A percentile compares a stretch with the other conserved stretches of the same genome.
These are phyloP conservation scores for Heritiera fomes DNA, from an alignment of 345 rosid genomes.

Conservation along the genomic window DNA sequence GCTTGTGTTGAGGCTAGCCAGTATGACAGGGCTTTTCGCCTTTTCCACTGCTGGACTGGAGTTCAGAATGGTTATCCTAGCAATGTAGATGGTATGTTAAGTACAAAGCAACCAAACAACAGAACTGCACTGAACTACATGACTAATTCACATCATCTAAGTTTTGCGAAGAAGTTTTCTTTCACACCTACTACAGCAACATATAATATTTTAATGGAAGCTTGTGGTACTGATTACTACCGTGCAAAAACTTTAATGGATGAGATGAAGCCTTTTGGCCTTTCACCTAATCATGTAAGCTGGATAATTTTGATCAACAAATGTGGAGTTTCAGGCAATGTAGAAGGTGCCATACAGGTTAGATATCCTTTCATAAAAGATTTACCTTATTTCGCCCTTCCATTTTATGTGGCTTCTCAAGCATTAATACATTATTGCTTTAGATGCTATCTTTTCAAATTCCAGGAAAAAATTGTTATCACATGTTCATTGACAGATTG, in stretches of 20 bases:
- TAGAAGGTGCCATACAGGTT: slow-evolving; percentile 78
- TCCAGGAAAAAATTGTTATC: not conserved
- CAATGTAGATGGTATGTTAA: slow-evolving; percentile 23
- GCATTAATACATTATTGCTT: slow-evolving; percentile 3
- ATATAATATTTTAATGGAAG: slow-evolving; percentile 79
- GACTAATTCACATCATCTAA: slow-evolving; percentile 39
- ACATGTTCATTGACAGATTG: not conserved
- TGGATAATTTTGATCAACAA: slow-evolving; percentile 87
- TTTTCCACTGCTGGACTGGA: slow-evolving; percentile 68
- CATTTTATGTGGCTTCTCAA: slow-evolving; percentile 9
- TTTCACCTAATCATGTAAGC: slow-evolving; percentile 72
- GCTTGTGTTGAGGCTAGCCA: slow-evolving; percentile 90
- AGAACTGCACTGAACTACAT: slow-evolving; percentile 27
- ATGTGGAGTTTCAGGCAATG: slow-evolving; percentile 73
- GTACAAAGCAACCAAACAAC: slow-evolving; percentile 19
- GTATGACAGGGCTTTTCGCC: slow-evolving; percentile 92
- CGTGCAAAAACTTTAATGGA: slow-evolving; percentile 73
- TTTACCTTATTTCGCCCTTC: not conserved
- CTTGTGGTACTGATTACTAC: slow-evolving; percentile 71
- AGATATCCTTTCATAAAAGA: slow-evolving; percentile 22
- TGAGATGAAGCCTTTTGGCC: slow-evolving; percentile 77
- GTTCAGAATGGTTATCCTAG: slow-evolving; percentile 31
- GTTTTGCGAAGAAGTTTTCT: slow-evolving; percentile 44
- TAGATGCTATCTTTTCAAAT: slow-evolving; percentile 4
- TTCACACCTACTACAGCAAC: slow-evolving; percentile 76